phyloP scores from a whole-genome alignment of 495 filamentous ascomycete species.

The Hyaloscypha variabilis region DNA sequence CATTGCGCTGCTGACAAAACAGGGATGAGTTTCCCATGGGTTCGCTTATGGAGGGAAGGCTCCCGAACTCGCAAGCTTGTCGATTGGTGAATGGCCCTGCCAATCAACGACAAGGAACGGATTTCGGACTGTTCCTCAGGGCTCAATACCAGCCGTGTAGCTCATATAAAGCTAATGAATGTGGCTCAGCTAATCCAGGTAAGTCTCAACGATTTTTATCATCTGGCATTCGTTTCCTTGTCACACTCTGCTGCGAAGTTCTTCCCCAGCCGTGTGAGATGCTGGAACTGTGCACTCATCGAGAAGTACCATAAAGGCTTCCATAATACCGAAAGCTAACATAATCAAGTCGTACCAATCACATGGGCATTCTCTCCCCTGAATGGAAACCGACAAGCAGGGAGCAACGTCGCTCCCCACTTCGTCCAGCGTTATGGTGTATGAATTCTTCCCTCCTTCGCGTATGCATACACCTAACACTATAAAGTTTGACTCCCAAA shows the following conservation, averaged over 20 bases:
- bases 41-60: neutral
- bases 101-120: conserved; percentile 11
- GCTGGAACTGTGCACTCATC: neutral
- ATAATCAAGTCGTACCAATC: neutral
- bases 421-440: conserved; percentile 8
- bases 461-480: conserved; percentile 2
- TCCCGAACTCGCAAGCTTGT: conserved; percentile 7
- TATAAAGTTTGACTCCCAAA: conserved; percentile 12
- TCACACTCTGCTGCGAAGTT: neutral
- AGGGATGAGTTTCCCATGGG: conserved; percentile 17
- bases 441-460: neutral
- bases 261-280: neutral
- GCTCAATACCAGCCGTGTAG: conserved; percentile 8
- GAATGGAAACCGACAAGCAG: neutral
- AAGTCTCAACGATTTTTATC: conserved; percentile 2
- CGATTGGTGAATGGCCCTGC: conserved; percentile 11
- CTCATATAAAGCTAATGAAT: neutral
- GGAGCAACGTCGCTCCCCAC: neutral
- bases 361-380: conserved; percentile 7
- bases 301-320: neutral
- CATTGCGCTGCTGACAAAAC: neutral
- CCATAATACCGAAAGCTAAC: neutral
- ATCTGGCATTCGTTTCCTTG: too few species aligned
- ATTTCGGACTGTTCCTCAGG: neutral
- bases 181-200: conserved; percentile 4